Conservation (phyloP, 164 flowering plant genomes). For the Litsea cubeba region DNA sequence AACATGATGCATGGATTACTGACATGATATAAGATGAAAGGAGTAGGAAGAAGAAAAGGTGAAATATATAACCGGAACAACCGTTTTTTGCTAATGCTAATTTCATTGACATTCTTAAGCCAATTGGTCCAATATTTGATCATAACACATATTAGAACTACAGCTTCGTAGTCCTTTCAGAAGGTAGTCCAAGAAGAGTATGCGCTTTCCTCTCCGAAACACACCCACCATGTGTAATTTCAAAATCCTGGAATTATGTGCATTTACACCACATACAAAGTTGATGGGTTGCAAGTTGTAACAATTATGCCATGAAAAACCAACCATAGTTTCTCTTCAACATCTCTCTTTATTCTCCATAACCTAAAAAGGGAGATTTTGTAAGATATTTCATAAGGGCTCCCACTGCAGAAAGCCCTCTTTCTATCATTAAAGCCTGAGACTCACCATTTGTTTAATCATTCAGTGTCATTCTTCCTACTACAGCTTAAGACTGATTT, state of each 20-base stretch:
- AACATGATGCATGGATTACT: too few species aligned
- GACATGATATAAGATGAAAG: too few species aligned
- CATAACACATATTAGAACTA: neutral
- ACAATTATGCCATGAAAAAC: neutral
- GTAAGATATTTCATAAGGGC: neutral
- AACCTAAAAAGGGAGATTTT: neutral
- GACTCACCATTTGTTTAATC: neutral
- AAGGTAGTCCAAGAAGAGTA: neutral
- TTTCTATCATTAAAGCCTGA: too few species aligned
- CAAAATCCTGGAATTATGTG: neutral
- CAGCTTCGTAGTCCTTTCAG: neutral
- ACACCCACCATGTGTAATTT: too few species aligned
- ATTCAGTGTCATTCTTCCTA: neutral
- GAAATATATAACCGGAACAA: neutral
- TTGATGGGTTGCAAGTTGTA: neutral
- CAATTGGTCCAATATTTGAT: neutral
- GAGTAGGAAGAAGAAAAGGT: too few species aligned
- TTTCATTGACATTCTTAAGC: neutral
- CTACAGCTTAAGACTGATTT: neutral
- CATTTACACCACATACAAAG: neutral
- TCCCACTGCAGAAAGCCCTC: too few species aligned
- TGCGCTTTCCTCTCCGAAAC: too few species aligned
- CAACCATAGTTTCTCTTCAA: too few species aligned
- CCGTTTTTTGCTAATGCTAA: neutral
- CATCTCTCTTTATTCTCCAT: neutral